Percentiles rank a stretch among this genome's conserved stretches.
phyloP scores from a whole-genome alignment of 768 basidiomycete genomes.

The Cubamyces lactineus region DNA sequence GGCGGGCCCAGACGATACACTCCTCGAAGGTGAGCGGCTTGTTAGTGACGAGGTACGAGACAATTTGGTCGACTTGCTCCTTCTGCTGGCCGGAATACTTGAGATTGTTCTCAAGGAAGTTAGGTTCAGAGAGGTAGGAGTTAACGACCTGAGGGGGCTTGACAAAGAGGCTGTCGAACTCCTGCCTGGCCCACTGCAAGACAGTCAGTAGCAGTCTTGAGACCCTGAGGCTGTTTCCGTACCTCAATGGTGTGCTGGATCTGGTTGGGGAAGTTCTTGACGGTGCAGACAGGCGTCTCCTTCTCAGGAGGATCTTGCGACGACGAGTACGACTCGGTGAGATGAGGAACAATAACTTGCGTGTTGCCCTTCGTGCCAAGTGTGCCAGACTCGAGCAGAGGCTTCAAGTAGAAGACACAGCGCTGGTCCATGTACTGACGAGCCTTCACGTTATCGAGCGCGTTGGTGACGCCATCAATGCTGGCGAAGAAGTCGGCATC shows the following conservation, averaged over 20 bases:
- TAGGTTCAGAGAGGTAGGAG: constrained; percentile 94
- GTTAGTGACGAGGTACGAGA: constrained; percentile 86
- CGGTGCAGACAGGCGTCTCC: constrained; percentile 93
- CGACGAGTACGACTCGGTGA: constrained; percentile 96
- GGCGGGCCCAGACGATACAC: constrained; percentile 94
- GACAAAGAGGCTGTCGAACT: constrained; percentile 91
- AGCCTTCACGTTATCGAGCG: constrained; percentile 94
- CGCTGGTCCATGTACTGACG: constrained; percentile 99
- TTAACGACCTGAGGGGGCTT: constrained; percentile 95
- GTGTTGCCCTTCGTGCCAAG: constrained; percentile 98
- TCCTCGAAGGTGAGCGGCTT: constrained; percentile 96
- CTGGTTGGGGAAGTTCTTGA: constrained; percentile 98
- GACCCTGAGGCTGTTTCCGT: constrained; percentile 24
- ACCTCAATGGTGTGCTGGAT: constrained; percentile 98
- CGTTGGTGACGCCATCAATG: constrained; percentile 96
- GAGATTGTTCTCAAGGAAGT: constrained; percentile 88
- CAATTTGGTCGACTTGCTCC: constrained; percentile 87
- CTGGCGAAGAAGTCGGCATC: constrained; percentile 84
- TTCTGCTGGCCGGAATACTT: constrained; percentile 92
- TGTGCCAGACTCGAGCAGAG: constrained; percentile 95
- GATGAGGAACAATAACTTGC: constrained; percentile 90
- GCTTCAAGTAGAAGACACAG: constrained; percentile 95
- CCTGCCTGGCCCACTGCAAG: constrained; percentile 85
- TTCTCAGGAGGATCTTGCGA: constrained; percentile 99
- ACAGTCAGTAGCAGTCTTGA: constrained; percentile 7